phyloP scores from a whole-genome alignment of 208 protist genomes.

The Histomonas meleagridis region DNA sequence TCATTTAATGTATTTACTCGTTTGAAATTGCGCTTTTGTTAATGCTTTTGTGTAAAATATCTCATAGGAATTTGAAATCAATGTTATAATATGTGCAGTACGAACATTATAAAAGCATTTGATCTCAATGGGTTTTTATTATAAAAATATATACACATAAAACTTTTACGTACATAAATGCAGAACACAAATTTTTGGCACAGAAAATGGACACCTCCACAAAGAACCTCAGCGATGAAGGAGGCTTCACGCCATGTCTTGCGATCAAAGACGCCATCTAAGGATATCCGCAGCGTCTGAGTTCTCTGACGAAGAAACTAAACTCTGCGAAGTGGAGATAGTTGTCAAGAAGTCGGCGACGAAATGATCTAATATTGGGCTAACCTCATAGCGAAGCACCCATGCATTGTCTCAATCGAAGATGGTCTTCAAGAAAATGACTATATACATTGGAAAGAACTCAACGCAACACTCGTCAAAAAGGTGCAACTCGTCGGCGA shows the following conservation, averaged over 20 bases:
- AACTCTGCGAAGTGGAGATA: conserved; percentile 76
- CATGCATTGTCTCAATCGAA: conserved; percentile 83
- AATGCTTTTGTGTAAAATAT: too few relatives aligned
- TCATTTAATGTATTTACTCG: too few relatives aligned
- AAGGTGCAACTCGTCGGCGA: conserved; percentile 85
- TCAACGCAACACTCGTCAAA: conserved; percentile 33
- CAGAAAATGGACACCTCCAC: conserved; percentile 78
- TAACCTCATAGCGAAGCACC: conserved; percentile 40
- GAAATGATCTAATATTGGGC: conserved; percentile 44
- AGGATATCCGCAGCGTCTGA: conserved; percentile 85
- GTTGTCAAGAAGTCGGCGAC: conserved; percentile 27
- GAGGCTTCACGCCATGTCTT: conserved; percentile 71
- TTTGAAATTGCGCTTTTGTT: too few relatives aligned
- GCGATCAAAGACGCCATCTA: conserved; percentile 85
- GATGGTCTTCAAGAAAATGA: conserved; percentile 95
- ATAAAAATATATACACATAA: too few relatives aligned
- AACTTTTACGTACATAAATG: too few relatives aligned
- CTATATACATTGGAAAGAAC: conserved; percentile 42
- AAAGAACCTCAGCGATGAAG: conserved; percentile 88
- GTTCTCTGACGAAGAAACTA: conserved; percentile 77
- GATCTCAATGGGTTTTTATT: too few relatives aligned
- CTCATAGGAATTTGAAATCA: too few relatives aligned
- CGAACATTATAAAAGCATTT: too few relatives aligned
- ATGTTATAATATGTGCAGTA: too few relatives aligned
- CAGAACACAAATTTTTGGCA: too few relatives aligned